A percentile compares a stretch with the other conserved stretches of the same genome.
Evolutionary conservation across 805 yeast genomes (phyloP).

Genomic region (Candida tammaniensis): DNA sequence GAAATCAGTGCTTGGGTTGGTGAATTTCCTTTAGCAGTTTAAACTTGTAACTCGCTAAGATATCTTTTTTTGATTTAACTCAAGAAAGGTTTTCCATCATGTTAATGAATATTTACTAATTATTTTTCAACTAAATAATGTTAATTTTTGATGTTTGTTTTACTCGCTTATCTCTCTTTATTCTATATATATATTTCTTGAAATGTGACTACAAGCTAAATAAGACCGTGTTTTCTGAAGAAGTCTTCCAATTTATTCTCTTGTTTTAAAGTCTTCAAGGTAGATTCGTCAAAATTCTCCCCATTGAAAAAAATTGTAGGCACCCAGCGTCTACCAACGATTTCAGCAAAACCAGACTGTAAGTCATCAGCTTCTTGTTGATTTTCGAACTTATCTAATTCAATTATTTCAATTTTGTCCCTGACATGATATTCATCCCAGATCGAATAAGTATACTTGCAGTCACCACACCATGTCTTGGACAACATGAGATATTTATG

Average conservation of each 20-base stretch:
- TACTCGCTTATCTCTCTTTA: slow-evolving; percentile 1
- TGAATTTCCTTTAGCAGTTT: slow-evolving; percentile 60
- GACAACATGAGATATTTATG: slow-evolving; percentile 57
- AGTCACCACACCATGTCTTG: slow-evolving; percentile 79
- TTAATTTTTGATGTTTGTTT: slow-evolving; percentile 3
- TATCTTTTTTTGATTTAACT: slow-evolving; percentile 1
- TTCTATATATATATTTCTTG: slow-evolving; percentile 2
- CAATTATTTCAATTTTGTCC: slow-evolving; percentile 53
- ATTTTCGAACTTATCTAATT: slow-evolving; percentile 52
- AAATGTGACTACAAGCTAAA: slow-evolving; percentile 7
- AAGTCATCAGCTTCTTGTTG: slow-evolving; percentile 49
- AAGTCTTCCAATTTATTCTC: slow-evolving; percentile 29
- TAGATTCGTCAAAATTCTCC: slow-evolving; percentile 54
- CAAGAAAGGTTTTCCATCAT: not conserved
- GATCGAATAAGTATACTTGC: slow-evolving; percentile 57
- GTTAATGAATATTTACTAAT: too few relatives aligned
- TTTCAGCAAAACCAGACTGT: slow-evolving; percentile 53
- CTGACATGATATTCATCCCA: slow-evolving; percentile 53
- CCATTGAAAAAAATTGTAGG: slow-evolving; percentile 67
- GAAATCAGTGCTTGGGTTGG: slow-evolving; percentile 94
- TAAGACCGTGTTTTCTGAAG: slow-evolving; percentile 26
- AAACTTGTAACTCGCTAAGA: slow-evolving; percentile 7
- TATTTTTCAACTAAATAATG: slow-evolving; percentile 10
- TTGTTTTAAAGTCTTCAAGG: slow-evolving; percentile 38
- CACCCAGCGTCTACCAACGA: slow-evolving; percentile 64